phyloP scores from a whole-genome alignment of 257 asterid species.

The Lycium barbarum region DNA sequence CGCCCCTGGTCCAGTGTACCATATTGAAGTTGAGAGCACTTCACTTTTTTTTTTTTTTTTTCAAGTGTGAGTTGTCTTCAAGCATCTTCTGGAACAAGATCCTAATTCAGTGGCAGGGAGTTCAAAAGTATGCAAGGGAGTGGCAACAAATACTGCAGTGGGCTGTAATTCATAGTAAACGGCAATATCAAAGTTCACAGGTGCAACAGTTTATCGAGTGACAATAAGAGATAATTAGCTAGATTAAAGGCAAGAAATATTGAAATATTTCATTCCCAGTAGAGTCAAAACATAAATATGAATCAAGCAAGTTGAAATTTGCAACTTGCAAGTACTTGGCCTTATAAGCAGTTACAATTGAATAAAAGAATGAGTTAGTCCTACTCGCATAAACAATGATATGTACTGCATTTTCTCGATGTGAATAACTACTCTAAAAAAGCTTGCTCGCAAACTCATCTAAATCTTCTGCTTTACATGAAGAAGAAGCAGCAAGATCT shows the following conservation, averaged over 20 bases:
- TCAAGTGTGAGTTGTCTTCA: too few species aligned
- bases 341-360: background rate
- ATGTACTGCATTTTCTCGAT: background rate
- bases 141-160: too few species aligned
- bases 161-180: too few species aligned
- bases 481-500: slow-evolving; percentile 46
- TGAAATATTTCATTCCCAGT: background rate
- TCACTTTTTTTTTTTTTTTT: too few species aligned
- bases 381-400: background rate
- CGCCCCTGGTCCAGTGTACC: too few species aligned
- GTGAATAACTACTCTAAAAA: slow-evolving; percentile 35
- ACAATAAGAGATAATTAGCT: background rate
- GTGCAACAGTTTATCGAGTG: too few species aligned
- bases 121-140: too few species aligned
- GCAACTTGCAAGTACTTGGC: background rate
- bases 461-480: slow-evolving; percentile 30
- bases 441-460: slow-evolving; percentile 78
- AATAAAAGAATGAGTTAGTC: slow-evolving; percentile 1
- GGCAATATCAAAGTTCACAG: too few species aligned
- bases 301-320: slow-evolving; percentile 10
- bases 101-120: too few species aligned
- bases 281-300: background rate
- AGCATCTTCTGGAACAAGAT: too few species aligned
- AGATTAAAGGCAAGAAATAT: background rate
- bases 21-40: too few species aligned